A percentile compares a stretch with the other conserved stretches of the same genome.
Conservation (phyloP, 371 early-diverging fungal genomes). For the Lichtheimia hyalospora region DNA sequence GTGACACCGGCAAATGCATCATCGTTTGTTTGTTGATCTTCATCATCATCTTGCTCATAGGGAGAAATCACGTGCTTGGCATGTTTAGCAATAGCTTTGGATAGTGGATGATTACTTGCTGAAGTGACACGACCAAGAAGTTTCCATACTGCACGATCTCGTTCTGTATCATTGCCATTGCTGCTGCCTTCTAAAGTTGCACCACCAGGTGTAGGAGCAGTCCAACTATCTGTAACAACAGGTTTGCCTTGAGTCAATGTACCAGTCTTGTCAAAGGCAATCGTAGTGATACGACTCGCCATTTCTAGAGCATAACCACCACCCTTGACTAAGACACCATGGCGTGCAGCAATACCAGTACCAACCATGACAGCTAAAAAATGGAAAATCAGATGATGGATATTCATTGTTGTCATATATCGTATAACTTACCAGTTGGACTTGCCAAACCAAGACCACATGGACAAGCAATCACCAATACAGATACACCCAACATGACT, state of each 20-base stretch:
- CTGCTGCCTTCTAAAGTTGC: background rate
- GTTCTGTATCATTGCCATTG: conserved; percentile 1
- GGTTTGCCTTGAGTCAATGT: conserved; percentile 75
- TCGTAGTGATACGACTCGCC: conserved; percentile 89
- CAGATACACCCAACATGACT: conserved; percentile 55
- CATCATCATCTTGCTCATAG: conserved; percentile 4
- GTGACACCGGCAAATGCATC: conserved; percentile 51
- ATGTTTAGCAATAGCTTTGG: conserved; percentile 41
- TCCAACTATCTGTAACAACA: conserved; percentile 48
- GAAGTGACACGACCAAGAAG: conserved; percentile 46
- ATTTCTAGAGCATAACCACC: conserved; percentile 55
- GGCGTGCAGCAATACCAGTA: conserved; percentile 80
- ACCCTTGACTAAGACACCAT: conserved; percentile 59
- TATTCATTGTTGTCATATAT: too few relatives aligned
- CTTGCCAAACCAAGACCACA: conserved; percentile 76
- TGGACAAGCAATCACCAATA: conserved; percentile 75
- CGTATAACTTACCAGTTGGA: conserved; percentile 60
- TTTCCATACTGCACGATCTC: conserved; percentile 33
- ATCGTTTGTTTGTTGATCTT: conserved; percentile 7
- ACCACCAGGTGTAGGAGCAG: conserved; percentile 4
- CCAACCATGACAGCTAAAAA: conserved; percentile 83
- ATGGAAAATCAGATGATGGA: background rate
- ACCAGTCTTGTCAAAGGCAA: conserved; percentile 93
- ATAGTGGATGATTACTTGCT: conserved; percentile 46
- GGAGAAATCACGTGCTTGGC: conserved; percentile 22